These are phyloP conservation scores for Aspergillus niger DNA, from an alignment of 2,329 filamentous ascomycete species.

Conservation along the genomic window DNA sequence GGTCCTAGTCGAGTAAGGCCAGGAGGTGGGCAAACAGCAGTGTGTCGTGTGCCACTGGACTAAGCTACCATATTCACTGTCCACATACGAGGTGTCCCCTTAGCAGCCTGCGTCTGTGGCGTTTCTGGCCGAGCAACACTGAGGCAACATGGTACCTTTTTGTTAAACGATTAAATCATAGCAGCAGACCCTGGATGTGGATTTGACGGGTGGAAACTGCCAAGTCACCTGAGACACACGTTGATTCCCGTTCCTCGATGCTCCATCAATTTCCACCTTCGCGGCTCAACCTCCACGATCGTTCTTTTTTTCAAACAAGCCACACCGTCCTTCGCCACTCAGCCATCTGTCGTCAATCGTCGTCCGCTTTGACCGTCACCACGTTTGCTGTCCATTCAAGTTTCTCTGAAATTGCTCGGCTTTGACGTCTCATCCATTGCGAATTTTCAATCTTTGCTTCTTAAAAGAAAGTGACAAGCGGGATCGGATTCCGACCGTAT, in stretches of 20 bases:
- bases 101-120: background rate
- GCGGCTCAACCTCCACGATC: background rate
- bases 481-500: background rate
- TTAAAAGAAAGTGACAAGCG: background rate
- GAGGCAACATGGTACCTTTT: background rate
- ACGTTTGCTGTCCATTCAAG: background rate
- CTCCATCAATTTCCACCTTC: background rate
- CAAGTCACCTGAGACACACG: slow-evolving; percentile 3
- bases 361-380: background rate
- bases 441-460: background rate
- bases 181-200: slow-evolving; percentile 1
- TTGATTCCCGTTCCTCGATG: background rate
- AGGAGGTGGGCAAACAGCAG: background rate
- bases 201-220: background rate
- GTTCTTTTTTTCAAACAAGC: background rate
- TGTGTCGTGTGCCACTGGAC: background rate
- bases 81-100: background rate
- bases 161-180: background rate
- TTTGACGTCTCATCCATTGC: background rate
- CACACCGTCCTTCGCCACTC: background rate
- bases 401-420: background rate
- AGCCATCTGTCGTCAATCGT: background rate
- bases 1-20: background rate
- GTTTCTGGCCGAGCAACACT: background rate
- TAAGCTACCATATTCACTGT: background rate